These are phyloP conservation scores for Pelargonium fulgidum DNA, from an alignment of 441 rosid genomes.

Conservation along the genomic window DNA sequence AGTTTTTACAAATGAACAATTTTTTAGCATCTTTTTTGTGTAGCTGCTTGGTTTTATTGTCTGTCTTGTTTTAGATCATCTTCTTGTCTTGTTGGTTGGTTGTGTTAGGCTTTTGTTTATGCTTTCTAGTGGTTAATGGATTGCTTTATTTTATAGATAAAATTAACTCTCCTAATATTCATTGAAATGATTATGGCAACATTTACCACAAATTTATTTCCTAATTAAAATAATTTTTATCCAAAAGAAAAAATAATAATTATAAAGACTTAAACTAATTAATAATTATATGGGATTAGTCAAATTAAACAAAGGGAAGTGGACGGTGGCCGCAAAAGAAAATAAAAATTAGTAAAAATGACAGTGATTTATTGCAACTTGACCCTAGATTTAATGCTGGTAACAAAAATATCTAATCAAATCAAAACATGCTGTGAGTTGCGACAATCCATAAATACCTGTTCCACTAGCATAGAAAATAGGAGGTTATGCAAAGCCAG, in stretches of 20 bases:
- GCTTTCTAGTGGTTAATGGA: not conserved
- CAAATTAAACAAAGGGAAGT: not conserved
- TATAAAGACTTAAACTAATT: not conserved
- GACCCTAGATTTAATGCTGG: not conserved
- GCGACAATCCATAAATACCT: not conserved
- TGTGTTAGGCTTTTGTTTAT: not conserved
- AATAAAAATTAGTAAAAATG: not conserved
- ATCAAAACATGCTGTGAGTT: not conserved
- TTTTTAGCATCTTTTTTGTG: not conserved
- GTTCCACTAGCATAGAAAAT: not conserved
- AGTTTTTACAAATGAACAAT: conserved; percentile 6
- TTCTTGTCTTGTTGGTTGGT: conserved; percentile 1
- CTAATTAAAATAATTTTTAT: too few species aligned
- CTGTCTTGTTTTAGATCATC: not conserved
- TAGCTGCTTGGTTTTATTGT: not conserved
- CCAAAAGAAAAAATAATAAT: too few species aligned
- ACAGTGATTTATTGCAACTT: not conserved
- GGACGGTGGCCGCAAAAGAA: not conserved
- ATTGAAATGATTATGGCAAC: not conserved
- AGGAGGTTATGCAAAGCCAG: not conserved
- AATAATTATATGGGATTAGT: not conserved
- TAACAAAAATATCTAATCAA: not conserved
- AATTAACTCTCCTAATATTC: too few species aligned
- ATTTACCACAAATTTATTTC: not conserved
- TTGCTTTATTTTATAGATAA: not conserved